Evolutionary conservation across 2,329 filamentous ascomycete species (phyloP).

Genomic region (Penicillium sclerotiorum): DNA sequence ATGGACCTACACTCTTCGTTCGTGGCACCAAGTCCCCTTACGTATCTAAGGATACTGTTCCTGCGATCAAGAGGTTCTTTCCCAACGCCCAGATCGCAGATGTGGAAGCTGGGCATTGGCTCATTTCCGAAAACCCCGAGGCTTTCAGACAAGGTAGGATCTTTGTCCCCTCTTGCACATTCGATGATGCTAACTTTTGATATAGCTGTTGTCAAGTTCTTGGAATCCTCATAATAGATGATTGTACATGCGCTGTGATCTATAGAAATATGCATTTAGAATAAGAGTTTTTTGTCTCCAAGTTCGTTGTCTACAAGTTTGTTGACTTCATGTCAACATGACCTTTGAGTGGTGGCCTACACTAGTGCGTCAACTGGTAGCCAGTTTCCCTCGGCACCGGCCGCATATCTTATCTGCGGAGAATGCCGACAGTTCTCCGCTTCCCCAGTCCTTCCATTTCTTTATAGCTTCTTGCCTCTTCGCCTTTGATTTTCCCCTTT

Average conservation of each 20-base stretch:
- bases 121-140: slow-evolving; percentile 49
- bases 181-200: slow-evolving; percentile 12
- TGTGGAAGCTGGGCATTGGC: slow-evolving; percentile 48
- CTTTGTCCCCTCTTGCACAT: not conserved
- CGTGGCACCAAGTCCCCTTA: slow-evolving; percentile 45
- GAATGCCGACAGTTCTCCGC: slow-evolving; percentile 5
- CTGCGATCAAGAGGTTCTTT: slow-evolving; percentile 46
- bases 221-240: slow-evolving; percentile 23
- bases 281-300: too few relatives aligned
- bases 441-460: not conserved
- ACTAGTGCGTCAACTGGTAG: too few relatives aligned
- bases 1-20: slow-evolving; percentile 79
- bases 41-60: slow-evolving; percentile 43
- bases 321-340: too few relatives aligned
- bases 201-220: slow-evolving; percentile 39
- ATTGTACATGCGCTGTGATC: not conserved
- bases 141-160: slow-evolving; percentile 42
- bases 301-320: too few relatives aligned
- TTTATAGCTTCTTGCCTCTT: not conserved
- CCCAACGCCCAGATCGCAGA: slow-evolving; percentile 44
- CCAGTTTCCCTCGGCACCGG: not conserved
- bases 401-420: slow-evolving; percentile 8
- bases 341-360: too few relatives aligned
- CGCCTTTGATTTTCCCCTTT: not conserved
- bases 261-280: not conserved